Conservation (phyloP, 2,329 filamentous ascomycete species). For the Ascochyta lentis region DNA sequence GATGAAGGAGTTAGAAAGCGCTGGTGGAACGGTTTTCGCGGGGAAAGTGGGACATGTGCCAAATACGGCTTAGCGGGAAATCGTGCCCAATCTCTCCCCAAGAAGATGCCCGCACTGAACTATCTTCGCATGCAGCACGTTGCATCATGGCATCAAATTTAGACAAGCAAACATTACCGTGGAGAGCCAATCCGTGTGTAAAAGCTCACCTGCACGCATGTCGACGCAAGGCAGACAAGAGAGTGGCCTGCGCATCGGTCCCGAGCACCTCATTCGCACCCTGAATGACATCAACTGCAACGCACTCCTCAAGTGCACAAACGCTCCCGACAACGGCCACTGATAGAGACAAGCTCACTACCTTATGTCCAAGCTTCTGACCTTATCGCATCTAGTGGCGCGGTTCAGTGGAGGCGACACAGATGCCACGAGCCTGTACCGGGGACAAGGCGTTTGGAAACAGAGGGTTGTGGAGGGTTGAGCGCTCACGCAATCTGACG, state of each 20-base stretch:
- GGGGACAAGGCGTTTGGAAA: background rate
- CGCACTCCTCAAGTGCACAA: slow-evolving; percentile 4
- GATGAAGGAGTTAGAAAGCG: background rate
- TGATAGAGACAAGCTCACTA: background rate
- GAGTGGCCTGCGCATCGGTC: background rate
- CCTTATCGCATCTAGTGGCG: slow-evolving; percentile 6
- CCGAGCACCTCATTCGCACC: slow-evolving; percentile 18
- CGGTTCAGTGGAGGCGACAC: background rate
- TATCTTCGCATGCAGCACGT: background rate
- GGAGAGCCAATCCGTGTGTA: background rate
- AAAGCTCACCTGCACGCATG: background rate
- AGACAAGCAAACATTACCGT: background rate
- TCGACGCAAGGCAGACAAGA: background rate
- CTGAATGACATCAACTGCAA: slow-evolving; percentile 14
- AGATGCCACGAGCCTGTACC: background rate
- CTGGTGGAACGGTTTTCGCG: background rate
- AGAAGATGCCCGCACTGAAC: background rate
- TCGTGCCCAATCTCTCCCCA: background rate
- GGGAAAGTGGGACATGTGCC: background rate
- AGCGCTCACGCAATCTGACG: slow-evolving; percentile 21
- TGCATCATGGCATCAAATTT: background rate
- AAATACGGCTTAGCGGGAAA: background rate
- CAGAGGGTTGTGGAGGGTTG: background rate
- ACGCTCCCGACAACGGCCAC: slow-evolving; percentile 3
- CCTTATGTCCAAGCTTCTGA: background rate